Conservation (phyloP, 2,329 filamentous ascomycete genomes). For the Rhynchosporium graminicola region DNA sequence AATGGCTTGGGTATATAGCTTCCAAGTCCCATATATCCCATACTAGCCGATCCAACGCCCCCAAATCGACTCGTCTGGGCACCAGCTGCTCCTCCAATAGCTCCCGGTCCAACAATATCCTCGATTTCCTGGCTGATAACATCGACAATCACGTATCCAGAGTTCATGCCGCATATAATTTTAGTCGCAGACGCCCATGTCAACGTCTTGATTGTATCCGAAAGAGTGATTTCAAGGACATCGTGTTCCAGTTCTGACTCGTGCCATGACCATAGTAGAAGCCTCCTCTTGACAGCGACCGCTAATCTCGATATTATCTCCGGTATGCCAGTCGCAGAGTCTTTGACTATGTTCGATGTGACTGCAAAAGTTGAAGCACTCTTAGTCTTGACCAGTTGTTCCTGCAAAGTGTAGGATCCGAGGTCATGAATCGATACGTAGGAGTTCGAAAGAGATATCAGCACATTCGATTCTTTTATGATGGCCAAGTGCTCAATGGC, state of each 20-base stretch:
- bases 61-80: constrained; percentile 66
- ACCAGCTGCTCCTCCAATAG: constrained; percentile 64
- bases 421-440: constrained; percentile 89
- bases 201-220: constrained; percentile 82
- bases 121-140: constrained; percentile 71
- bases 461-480: constrained; percentile 90
- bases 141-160: constrained; percentile 88
- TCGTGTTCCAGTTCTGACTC: constrained; percentile 83
- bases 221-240: constrained; percentile 73
- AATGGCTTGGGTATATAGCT: constrained; percentile 90
- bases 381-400: constrained; percentile 78
- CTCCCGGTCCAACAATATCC: constrained; percentile 78
- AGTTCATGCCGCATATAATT: constrained; percentile 86
- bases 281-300: constrained; percentile 87
- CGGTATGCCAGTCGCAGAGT: constrained; percentile 81
- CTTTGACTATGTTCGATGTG: constrained; percentile 93
- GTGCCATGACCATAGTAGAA: constrained; percentile 93
- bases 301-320: constrained; percentile 90
- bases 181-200: constrained; percentile 90
- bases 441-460: constrained; percentile 88
- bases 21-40: constrained; percentile 96
- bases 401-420: constrained; percentile 78
- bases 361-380: constrained; percentile 90
- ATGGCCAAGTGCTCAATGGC: constrained; percentile 92
- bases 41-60: constrained; percentile 78